Evolutionary conservation across 2,329 filamentous ascomycete species (phyloP), one percentile per base, ranked within the genome.

Genomic region (Thermothelomyces thermophilus): DNA sequence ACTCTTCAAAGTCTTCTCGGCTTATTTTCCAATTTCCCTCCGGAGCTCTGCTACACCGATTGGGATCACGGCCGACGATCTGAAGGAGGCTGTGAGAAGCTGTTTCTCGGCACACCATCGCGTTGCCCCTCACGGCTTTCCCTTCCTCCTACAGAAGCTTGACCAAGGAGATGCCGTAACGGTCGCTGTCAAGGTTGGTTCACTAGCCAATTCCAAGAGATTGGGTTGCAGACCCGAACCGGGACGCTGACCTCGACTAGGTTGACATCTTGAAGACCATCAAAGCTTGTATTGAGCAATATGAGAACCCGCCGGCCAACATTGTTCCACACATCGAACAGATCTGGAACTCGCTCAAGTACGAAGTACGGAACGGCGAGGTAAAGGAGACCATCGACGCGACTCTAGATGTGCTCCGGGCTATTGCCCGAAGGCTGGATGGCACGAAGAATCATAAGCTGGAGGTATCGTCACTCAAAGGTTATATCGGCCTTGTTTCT

Each of bases 351-450:
- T 77, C 77, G n/a, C 72, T 82, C 41, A 82, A 82, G 60, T 82
- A 80, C 53, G 79, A 82, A 55, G 79, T 82, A 11, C 74, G 79
- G 30, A 80, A 82, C 47, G 79, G 79, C 11, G 79, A 82, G 52
- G 70, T 78, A 8, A 72, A 76, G 52, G 79, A 81, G 53, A 73
- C 73, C 1, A 76, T 81, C 13, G 74, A 78, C 60, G 73, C 73
- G 3, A 80, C 78, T 1, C 64, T 82, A 14, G 73, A 74, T 40
- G 75, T 78, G 3, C 70, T 82, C 46, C 71, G 73, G 30, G 68
- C 74, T 9, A 67, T 80, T 2, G 68, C 75, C 0, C 68, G 64
- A 8, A 68, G 69, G 41, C 66, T 81, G 3, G 67, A 70, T 9
- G 71, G 66, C 3, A 56, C 57, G 3, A 52, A 45, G 17, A 47